phyloP scores from a whole-genome alignment of 2,329 filamentous ascomycete species.

The Fusarium agapanthi region DNA sequence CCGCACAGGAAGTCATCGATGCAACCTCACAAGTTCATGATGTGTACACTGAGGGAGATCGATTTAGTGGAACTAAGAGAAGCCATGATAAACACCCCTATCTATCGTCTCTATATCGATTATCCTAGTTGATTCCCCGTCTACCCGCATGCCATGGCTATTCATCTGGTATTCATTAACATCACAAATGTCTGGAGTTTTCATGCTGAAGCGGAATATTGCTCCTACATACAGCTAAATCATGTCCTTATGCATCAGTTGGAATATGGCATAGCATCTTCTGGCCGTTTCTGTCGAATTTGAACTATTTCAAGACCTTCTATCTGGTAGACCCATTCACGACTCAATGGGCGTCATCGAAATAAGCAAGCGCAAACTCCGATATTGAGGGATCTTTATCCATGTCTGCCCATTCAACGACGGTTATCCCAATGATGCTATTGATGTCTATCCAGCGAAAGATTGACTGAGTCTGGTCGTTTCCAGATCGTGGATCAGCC shows the following conservation, averaged over 20 bases:
- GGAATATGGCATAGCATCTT: not conserved
- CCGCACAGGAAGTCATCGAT: not conserved
- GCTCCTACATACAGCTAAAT: not conserved
- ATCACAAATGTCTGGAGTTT: not conserved
- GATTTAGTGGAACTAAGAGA: slow-evolving; percentile 4
- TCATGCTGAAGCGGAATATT: not conserved
- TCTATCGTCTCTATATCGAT: not conserved
- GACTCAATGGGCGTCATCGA: not conserved
- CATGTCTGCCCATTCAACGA: not conserved
- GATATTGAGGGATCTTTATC: not conserved
- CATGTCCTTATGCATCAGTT: not conserved
- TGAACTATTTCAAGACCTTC: not conserved
- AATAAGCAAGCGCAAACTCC: not conserved
- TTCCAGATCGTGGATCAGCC: not conserved
- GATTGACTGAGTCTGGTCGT: not conserved
- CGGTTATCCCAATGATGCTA: not conserved
- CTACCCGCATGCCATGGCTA: not conserved
- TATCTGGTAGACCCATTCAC: not conserved
- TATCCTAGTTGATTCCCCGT: not conserved
- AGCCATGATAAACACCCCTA: not conserved
- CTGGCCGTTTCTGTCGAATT: not conserved
- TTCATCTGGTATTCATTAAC: not conserved
- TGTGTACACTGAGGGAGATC: slow-evolving; percentile 18
- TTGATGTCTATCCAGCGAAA: not conserved
- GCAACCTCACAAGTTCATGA: slow-evolving; percentile 13